Conservation (phyloP, 2,329 filamentous ascomycete genomes). For the Geosmithia flava region DNA sequence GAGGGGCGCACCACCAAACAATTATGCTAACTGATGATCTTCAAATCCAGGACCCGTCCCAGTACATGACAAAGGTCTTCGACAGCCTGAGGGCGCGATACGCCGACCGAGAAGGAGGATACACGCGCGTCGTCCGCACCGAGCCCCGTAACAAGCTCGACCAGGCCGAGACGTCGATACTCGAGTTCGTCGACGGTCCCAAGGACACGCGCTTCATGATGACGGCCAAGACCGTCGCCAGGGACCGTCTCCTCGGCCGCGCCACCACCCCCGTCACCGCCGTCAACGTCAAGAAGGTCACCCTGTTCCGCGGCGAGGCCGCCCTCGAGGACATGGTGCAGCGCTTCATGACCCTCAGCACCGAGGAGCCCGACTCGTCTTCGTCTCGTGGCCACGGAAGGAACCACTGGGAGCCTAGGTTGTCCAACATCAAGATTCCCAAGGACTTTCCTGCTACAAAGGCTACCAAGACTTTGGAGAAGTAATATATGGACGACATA, state of each 20-base stretch:
- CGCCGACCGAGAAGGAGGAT: slow-evolving; percentile 67
- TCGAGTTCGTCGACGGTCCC: slow-evolving; percentile 90
- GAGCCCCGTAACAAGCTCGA: slow-evolving; percentile 76
- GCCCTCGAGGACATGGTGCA: slow-evolving; percentile 56
- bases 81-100: slow-evolving; percentile 73
- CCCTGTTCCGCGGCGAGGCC: slow-evolving; percentile 58
- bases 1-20: no score
- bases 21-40: not conserved
- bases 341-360: slow-evolving; percentile 18
- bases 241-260: slow-evolving; percentile 41
- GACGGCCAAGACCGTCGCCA: slow-evolving; percentile 74
- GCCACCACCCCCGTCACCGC: slow-evolving; percentile 58
- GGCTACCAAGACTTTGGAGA: slow-evolving; percentile 8
- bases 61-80: slow-evolving; percentile 77
- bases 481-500: slow-evolving; percentile 9
- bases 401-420: not conserved
- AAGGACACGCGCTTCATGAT: slow-evolving; percentile 91
- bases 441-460: slow-evolving; percentile 5
- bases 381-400: not conserved
- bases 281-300: slow-evolving; percentile 75
- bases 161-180: slow-evolving; percentile 78
- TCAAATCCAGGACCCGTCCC: slow-evolving; percentile 47
- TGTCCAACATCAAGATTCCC: slow-evolving; percentile 1
- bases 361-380: slow-evolving; percentile 3
- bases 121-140: slow-evolving; percentile 87